Base-by-base conservation (phyloP, 1,284 basidiomycete species). In the Exobasidium rhododendri region DNA sequence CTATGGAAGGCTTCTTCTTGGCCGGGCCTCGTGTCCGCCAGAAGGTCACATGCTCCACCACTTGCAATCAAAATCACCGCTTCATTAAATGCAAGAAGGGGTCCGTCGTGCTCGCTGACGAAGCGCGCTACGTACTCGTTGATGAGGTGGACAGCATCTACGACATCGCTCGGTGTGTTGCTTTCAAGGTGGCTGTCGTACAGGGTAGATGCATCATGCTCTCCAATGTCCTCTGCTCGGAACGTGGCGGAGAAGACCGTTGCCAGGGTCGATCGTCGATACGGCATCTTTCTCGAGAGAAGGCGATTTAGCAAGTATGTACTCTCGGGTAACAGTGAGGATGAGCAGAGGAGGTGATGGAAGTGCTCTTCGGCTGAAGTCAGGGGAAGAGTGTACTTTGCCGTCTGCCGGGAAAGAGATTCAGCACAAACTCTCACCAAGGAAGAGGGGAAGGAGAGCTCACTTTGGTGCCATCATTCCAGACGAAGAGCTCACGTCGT, bases 381-480 rank as follows among this genome's bases (percentile, higher is more conserved):
- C n/a, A n/a, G n/a, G n/a, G n/a, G n/a, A n/a, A n/a, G n/a, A n/a
- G n/a, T n/a, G n/a, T n/a, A n/a, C n/a, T n/a, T n/a, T n/a, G n/a
- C n/a, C n/a, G n/a, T n/a, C n/a, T n/a, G n/a, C n/a, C n/a, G n/a
- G n/a, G n/a, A n/a, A n/a, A n/a, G n/a, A n/a, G n/a, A n/a, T n/a
- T n/a, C n/a, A n/a, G n/a, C n/a, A n/a, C n/a, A n/a, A n/a, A n/a
- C n/a, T n/a, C n/a, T n/a, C n/a, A n/a, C n/a, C n/a, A n/a, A n/a
- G n/a, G n/a, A n/a, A 40, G 17, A 40, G 17, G 35, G 35, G 35
- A 17, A 40, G 7, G 17, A 7, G 7, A 31, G 47, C 47, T 31
- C 22, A 47, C n/a, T n/a, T 56, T 56, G 31, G 44, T 29, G 22
- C 29, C 20, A 35, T 56, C 54, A 11, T 22, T 43, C 54, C 54